Conservation (phyloP, 164 flowering plant genomes). For the Stephania cephalantha region DNA sequence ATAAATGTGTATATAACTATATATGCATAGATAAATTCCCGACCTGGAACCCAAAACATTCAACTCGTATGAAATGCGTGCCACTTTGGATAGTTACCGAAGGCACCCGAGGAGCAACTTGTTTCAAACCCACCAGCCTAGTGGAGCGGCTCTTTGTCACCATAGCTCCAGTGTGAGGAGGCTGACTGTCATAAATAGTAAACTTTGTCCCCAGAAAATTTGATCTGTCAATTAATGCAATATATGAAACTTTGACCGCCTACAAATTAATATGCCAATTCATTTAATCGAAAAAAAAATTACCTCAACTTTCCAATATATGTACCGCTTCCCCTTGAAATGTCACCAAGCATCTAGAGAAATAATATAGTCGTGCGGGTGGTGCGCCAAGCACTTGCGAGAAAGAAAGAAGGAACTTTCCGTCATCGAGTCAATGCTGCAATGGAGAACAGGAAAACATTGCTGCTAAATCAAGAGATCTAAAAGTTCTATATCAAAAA, state of each 20-base stretch:
- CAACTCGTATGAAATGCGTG: slow-evolving; percentile 61
- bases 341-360: slow-evolving; percentile 53
- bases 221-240: slow-evolving; percentile 34
- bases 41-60: slow-evolving; percentile 76
- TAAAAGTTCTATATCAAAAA: neutral
- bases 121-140: slow-evolving; percentile 49
- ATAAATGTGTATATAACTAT: neutral
- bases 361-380: slow-evolving; percentile 64
- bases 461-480: neutral
- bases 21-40: slow-evolving; percentile 10
- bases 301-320: slow-evolving; percentile 73
- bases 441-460: slow-evolving; percentile 1
- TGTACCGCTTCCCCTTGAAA: slow-evolving; percentile 49
- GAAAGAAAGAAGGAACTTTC: slow-evolving; percentile 84
- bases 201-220: slow-evolving; percentile 75
- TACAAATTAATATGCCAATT: neutral
- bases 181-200: slow-evolving; percentile 58
- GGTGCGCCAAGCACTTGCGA: slow-evolving; percentile 51
- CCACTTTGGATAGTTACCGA: slow-evolving; percentile 65
- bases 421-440: slow-evolving; percentile 61
- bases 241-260: slow-evolving; percentile 9
- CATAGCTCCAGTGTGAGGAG: slow-evolving; percentile 60
- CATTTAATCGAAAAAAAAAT: neutral
- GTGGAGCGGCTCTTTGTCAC: slow-evolving; percentile 54
- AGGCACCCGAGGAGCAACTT: slow-evolving; percentile 63